phyloP scores from a whole-genome alignment of 805 yeast genomes.

The Sugiyamaella chiloensis region DNA sequence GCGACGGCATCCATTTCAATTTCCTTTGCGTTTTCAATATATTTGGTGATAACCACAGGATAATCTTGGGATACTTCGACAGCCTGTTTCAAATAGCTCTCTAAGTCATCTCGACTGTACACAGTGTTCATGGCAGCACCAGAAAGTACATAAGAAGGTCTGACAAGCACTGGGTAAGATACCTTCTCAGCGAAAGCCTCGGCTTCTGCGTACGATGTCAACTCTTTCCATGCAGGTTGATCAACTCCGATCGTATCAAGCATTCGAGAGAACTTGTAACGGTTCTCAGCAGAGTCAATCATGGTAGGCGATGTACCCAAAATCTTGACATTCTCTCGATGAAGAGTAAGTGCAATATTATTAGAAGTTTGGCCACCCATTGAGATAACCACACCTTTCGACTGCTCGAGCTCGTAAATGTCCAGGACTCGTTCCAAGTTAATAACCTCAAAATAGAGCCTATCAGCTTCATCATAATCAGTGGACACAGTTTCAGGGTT shows the following conservation, averaged over 20 bases:
- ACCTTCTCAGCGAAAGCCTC: slow-evolving; percentile 88
- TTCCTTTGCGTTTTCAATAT: slow-evolving; percentile 94
- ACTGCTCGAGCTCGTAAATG: slow-evolving; percentile 86
- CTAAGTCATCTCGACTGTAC: slow-evolving; percentile 83
- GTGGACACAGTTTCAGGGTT: slow-evolving; percentile 99
- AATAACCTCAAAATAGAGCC: slow-evolving; percentile 93
- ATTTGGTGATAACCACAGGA: slow-evolving; percentile 96
- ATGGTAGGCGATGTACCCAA: slow-evolving; percentile 97
- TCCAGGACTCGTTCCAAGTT: slow-evolving; percentile 92
- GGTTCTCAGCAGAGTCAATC: slow-evolving; percentile 97
- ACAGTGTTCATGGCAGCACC: slow-evolving; percentile 99
- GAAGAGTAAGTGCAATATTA: slow-evolving; percentile 88
- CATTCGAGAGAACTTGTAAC: slow-evolving; percentile 97
- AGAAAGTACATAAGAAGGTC: slow-evolving; percentile 95
- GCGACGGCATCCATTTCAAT: slow-evolving; percentile 99
- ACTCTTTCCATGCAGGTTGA: slow-evolving; percentile 99
- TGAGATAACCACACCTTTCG: slow-evolving; percentile 88
- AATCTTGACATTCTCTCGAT: slow-evolving; percentile 91
- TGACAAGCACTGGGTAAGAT: slow-evolving; percentile 89
- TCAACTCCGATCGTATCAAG: slow-evolving; percentile 94
- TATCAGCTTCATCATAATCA: slow-evolving; percentile 96
- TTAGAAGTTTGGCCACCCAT: slow-evolving; percentile 99
- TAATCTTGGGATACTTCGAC: slow-evolving; percentile 97
- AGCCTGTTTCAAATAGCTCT: slow-evolving; percentile 84
- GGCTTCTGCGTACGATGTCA: slow-evolving; percentile 89